Percentiles rank a stretch among this genome's conserved stretches.
Evolutionary conservation across 805 yeast species (phyloP).

Genomic region (Candida dajiaensis): DNA sequence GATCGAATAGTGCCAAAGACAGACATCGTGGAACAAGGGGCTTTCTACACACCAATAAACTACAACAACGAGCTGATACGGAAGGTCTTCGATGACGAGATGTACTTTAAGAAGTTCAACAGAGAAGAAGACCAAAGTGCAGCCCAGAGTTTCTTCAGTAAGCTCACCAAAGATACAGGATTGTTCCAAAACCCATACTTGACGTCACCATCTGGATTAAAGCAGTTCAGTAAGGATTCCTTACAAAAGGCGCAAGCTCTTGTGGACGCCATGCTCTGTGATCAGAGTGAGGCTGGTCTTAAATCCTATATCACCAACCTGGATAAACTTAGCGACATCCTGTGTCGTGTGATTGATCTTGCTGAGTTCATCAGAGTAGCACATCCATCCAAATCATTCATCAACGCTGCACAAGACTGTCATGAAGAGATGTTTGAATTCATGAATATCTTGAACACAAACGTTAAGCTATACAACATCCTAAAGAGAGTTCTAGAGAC

Average conservation of each 20-base stretch:
- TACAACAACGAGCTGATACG: conserved; percentile 28
- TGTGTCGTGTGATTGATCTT: conserved; percentile 89
- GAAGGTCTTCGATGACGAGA: conserved; percentile 55
- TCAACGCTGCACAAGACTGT: conserved; percentile 77
- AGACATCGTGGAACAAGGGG: background rate
- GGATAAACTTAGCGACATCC: conserved; percentile 79
- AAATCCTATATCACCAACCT: conserved; percentile 52
- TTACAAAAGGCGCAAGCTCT: conserved; percentile 59
- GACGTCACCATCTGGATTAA: conserved; percentile 63
- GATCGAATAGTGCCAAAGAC: background rate
- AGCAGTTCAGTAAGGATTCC: conserved; percentile 59
- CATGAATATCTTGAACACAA: conserved; percentile 89
- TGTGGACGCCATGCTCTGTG: conserved; percentile 48
- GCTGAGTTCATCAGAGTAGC: conserved; percentile 88
- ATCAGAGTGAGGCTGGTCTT: conserved; percentile 38
- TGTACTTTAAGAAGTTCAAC: conserved; percentile 50
- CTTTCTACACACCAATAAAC: conserved; percentile 8
- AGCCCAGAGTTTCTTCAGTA: conserved; percentile 6
- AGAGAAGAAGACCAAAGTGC: conserved; percentile 11
- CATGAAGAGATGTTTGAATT: conserved; percentile 88
- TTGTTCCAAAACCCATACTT: conserved; percentile 71
- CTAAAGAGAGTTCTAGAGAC: conserved; percentile 49
- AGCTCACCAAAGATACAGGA: conserved; percentile 40
- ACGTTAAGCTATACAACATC: conserved; percentile 59
- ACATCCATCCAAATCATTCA: conserved; percentile 71